Base-by-base conservation (phyloP, 148 eudicot genomes). In the Arbutus unedo region DNA sequence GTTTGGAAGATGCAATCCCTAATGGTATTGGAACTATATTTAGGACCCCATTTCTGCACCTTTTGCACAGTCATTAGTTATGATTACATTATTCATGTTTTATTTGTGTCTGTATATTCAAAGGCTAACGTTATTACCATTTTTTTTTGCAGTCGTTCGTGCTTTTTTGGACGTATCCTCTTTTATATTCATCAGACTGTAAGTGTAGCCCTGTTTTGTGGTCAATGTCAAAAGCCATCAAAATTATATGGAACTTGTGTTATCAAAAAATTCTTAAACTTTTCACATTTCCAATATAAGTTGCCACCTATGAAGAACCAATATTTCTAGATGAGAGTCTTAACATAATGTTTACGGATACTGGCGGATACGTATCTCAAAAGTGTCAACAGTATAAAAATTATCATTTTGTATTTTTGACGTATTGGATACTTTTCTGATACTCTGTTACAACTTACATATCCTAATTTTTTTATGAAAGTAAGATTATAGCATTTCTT, bases 91-190 rank as follows among this genome's bases (percentile, higher is more conserved):
- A 59, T 50, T 51, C 21, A 6, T 45, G 38, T 7, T 49, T 16
- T 10, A 25, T 62, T 53, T 45, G 72, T 15, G 50, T 50, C 31
- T 47, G 15, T 44, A 16, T 74, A 47, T 59, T 13, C 1, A 78
- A 66, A 19, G 47, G 74, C 77, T 62, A 13, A 78, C 38, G 31
- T 44, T 3, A 48, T 74, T 21, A 45, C 9, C 62, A 25, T 78
- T 53, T 3, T 89, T 87, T 86, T 87, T 72, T 93, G 97, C 95
- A 96, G 98, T 96, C 98, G 8, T 96, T 96, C 81, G 98, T 96
- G 95, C 94, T 96, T 82, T 94, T 96, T 86, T 93, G 98, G 98
- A 91, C 98, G 98, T 94, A 94, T 93, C 98, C 98, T 94, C 89
- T 86, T 87, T 79, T 19, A 4, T 81, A 14, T 71, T 23, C 19